These are phyloP conservation scores for Raphidocelis subcapitata DNA, from an alignment of 139 green algal species.

Conservation along the genomic window DNA sequence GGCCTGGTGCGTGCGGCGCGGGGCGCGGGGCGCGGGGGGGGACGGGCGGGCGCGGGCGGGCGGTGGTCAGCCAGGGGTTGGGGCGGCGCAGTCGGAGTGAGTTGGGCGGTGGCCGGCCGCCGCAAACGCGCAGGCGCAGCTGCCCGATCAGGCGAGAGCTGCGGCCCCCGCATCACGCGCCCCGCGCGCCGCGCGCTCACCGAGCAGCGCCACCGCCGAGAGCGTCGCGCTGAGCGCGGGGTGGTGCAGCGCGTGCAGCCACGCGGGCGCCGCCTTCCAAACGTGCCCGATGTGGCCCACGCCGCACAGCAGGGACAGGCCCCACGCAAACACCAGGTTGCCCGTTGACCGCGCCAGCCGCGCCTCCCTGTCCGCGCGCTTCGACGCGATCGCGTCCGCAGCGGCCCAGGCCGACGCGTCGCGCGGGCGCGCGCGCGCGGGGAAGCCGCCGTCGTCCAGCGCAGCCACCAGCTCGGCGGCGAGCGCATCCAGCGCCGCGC, in stretches of 20 bases:
- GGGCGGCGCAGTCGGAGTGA: too few relatives aligned
- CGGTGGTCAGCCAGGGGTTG: too few relatives aligned
- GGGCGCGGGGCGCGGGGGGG: neutral
- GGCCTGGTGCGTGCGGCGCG: slow-evolving; percentile 35
- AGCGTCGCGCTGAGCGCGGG: slow-evolving; percentile 72
- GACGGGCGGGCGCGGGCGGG: too few relatives aligned
- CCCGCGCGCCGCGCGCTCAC: too few relatives aligned
- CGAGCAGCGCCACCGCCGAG: slow-evolving; percentile 76
- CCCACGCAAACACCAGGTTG: slow-evolving; percentile 72
- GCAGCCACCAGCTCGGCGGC: slow-evolving; percentile 44
- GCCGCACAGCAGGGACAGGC: slow-evolving; percentile 73
- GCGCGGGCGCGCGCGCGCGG: slow-evolving; percentile 20
- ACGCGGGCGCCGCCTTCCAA: slow-evolving; percentile 49
- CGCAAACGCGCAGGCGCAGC: neutral
- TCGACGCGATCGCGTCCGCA: slow-evolving; percentile 40
- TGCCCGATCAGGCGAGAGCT: neutral
- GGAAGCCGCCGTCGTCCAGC: slow-evolving; percentile 49
- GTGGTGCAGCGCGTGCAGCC: slow-evolving; percentile 66
- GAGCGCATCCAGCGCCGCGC: slow-evolving; percentile 14
- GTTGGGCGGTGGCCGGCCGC: too few relatives aligned
- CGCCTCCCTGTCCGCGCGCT: slow-evolving; percentile 57
- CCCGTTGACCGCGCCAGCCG: slow-evolving; percentile 56
- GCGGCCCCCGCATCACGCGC: neutral
- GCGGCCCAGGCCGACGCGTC: slow-evolving; percentile 13
- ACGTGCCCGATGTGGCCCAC: slow-evolving; percentile 73